Conservation (phyloP, 345 rosid species). For the Sisymbrium irio region DNA sequence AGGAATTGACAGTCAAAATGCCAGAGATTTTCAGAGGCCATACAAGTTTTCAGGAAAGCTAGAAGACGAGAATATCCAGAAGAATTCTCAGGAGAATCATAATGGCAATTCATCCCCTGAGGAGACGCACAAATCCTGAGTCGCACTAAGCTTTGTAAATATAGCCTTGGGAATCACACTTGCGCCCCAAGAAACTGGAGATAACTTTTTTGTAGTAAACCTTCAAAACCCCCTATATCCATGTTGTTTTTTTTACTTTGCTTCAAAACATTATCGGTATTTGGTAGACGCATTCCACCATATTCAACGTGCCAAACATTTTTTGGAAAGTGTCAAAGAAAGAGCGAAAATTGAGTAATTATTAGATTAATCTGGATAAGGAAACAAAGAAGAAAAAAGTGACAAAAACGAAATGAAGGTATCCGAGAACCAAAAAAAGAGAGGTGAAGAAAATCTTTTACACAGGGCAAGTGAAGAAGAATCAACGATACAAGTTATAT, state of each 20-base stretch:
- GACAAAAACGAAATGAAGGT: constrained; percentile 12
- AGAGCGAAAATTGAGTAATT: constrained; percentile 7
- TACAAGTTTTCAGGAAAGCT: constrained; percentile 53
- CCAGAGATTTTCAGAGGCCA: constrained; percentile 73
- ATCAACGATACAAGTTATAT: constrained; percentile 16
- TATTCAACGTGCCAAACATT: background rate
- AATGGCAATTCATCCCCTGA: constrained; percentile 48
- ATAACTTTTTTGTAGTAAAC: constrained; percentile 7
- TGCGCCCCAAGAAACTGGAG: constrained; percentile 12
- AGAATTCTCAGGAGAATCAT: constrained; percentile 42
- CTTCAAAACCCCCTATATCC: background rate
- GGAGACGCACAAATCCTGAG: constrained; percentile 50
- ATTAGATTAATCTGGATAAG: constrained; percentile 4
- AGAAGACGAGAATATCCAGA: constrained; percentile 28
- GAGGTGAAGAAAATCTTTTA: constrained; percentile 19
- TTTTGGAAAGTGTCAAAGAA: background rate
- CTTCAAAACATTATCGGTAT: background rate
- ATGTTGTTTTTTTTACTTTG: background rate
- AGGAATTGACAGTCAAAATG: constrained; percentile 59
- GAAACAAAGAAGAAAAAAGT: background rate
- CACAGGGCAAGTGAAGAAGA: constrained; percentile 28
- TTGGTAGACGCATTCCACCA: background rate
- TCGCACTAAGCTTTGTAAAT: constrained; percentile 13
- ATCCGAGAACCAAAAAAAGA: constrained; percentile 7
- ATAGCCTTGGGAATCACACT: constrained; percentile 20